Conservation (phyloP, 129 eudicot genomes). For the Mikania micrantha region DNA sequence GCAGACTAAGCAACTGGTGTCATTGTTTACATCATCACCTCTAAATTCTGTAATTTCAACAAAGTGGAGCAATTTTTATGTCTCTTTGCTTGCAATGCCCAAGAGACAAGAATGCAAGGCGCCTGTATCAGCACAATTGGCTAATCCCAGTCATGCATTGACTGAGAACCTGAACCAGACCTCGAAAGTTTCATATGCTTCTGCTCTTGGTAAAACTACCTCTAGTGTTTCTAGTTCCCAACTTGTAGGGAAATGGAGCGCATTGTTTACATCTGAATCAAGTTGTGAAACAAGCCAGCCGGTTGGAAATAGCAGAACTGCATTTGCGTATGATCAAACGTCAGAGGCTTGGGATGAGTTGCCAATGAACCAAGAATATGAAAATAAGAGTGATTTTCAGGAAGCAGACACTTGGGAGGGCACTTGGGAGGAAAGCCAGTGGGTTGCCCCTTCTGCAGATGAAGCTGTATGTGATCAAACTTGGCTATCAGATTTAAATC, state of each 20-base stretch:
- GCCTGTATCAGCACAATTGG: neutral
- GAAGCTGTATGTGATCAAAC: neutral
- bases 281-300: slow-evolving; percentile 4
- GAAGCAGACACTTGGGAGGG: neutral
- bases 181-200: slow-evolving; percentile 15
- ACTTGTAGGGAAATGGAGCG: slow-evolving; percentile 33
- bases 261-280: slow-evolving; percentile 35
- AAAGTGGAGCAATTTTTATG: slow-evolving; percentile 6
- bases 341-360: neutral
- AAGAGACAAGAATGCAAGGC: neutral
- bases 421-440: neutral
- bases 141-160: neutral
- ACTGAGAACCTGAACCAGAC: neutral
- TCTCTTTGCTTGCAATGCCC: slow-evolving; percentile 10
- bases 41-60: slow-evolving; percentile 6
- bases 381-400: neutral
- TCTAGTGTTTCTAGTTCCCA: slow-evolving; percentile 3
- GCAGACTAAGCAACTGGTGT: slow-evolving; percentile 41
- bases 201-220: neutral
- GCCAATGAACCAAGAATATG: neutral
- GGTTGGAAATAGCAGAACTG: neutral
- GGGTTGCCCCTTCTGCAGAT: neutral
- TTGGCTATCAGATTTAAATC: neutral
- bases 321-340: neutral
- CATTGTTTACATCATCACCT: slow-evolving; percentile 40